A percentile compares a stretch with the other conserved stretches of the same genome.
These are phyloP conservation scores for Stephania cephalantha DNA, from an alignment of 164 flowering plant genomes.

Conservation along the genomic window DNA sequence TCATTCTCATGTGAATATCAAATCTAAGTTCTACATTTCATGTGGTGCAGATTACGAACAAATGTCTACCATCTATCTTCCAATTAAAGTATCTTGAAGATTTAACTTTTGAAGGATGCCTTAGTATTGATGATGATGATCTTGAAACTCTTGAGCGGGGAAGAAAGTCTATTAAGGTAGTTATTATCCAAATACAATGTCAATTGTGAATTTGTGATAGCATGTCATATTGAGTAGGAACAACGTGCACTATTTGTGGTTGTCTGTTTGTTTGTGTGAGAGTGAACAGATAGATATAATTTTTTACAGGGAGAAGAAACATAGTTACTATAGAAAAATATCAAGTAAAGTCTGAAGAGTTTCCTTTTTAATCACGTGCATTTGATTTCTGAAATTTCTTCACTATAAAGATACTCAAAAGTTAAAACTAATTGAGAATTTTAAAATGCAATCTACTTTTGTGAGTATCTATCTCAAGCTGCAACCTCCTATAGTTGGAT, in stretches of 20 bases:
- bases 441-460: too few species aligned
- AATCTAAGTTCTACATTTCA: neutral
- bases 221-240: too few species aligned
- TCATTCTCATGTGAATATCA: neutral
- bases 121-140: constrained; percentile 64
- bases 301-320: neutral
- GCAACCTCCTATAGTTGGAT: too few species aligned
- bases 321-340: neutral
- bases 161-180: constrained; percentile 67
- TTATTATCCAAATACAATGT: neutral
- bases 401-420: neutral
- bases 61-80: constrained; percentile 56
- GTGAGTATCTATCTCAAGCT: too few species aligned
- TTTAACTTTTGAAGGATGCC: constrained; percentile 67
- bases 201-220: too few species aligned
- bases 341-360: neutral
- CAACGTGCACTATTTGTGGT: too few species aligned
- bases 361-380: neutral
- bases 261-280: neutral
- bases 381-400: neutral
- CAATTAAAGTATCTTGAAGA: constrained; percentile 62
- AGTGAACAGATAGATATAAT: neutral
- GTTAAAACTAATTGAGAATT: too few species aligned
- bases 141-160: constrained; percentile 49
- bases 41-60: constrained; percentile 51